These are phyloP conservation scores for Picochlorum sp. DNA, from an alignment of 139 green algal genomes.

Conservation along the genomic window DNA sequence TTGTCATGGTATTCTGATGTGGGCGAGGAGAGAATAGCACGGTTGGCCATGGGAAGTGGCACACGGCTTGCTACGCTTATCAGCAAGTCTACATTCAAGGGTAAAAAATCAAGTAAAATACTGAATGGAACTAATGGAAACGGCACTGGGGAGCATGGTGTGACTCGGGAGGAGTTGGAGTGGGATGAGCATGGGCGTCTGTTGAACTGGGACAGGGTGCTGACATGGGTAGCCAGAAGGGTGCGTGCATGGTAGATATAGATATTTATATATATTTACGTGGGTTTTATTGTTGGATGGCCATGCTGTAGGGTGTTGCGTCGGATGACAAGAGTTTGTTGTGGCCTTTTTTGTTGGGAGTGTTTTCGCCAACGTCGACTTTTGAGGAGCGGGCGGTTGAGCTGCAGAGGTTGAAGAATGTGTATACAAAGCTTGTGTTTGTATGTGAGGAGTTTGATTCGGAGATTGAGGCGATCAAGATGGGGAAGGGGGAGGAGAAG, in stretches of 20 bases:
- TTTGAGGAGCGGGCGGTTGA: not conserved
- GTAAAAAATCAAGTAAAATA: constrained; percentile 1
- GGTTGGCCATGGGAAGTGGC: no score
- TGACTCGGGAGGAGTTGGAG: constrained; percentile 12
- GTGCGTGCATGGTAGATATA: constrained; percentile 4
- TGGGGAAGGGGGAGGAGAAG: not conserved
- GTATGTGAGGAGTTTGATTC: constrained; percentile 36
- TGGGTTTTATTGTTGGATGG: no score
- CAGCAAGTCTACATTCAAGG: not conserved
- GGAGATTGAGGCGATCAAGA: constrained; percentile 12
- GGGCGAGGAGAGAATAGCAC: no score
- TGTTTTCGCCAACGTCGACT: constrained; percentile 24
- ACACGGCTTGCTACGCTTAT: no score
- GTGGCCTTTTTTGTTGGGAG: constrained; percentile 56
- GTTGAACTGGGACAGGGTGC: constrained; percentile 10
- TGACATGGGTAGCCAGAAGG: constrained; percentile 22
- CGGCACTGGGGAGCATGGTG: not conserved
- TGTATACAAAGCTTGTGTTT: constrained; percentile 39
- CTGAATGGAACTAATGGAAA: not conserved
- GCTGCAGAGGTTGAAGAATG: constrained; percentile 20
- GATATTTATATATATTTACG: no score
- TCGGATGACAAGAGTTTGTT: constrained; percentile 31
- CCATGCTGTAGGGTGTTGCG: constrained; percentile 22
- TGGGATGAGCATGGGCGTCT: constrained; percentile 23
- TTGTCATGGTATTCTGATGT: no score